phyloP scores from a whole-genome alignment of 73 alveolate species.

The Paramecium octaurelia region DNA sequence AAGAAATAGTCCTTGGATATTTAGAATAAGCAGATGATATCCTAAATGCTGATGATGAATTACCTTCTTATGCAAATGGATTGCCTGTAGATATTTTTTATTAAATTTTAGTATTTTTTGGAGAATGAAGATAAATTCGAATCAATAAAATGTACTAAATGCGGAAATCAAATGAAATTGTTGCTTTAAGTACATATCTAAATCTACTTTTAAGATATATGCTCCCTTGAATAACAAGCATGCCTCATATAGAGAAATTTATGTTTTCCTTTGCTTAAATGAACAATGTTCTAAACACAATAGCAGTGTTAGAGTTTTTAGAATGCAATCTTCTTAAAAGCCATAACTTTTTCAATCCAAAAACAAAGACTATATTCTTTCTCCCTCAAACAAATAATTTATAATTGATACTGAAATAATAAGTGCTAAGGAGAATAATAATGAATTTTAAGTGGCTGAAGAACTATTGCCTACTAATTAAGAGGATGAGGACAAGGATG shows the following conservation, averaged over 20 bases:
- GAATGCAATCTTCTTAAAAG: not conserved
- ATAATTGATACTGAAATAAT: not conserved
- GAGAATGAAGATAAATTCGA: not conserved
- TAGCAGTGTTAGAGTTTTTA: not conserved
- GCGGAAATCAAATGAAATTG: not conserved
- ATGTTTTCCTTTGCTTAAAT: constrained; percentile 13
- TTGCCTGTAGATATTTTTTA: not conserved
- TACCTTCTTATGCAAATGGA: constrained; percentile 44
- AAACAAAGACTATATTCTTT: not conserved
- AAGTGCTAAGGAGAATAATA: not conserved
- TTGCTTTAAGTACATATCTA: not conserved
- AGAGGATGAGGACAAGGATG: not conserved
- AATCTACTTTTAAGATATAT: not conserved
- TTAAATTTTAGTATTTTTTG: not conserved
- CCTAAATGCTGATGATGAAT: not conserved
- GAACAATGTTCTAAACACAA: not conserved
- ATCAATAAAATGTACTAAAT: not conserved
- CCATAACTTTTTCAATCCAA: not conserved
- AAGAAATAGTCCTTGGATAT: constrained; percentile 34
- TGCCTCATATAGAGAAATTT: not conserved
- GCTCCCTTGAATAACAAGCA: constrained; percentile 15
- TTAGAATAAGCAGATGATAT: not conserved
- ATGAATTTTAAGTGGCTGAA: not conserved
- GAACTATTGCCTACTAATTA: constrained; percentile 23
- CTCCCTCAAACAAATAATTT: not conserved